A percentile compares a stretch with the other conserved stretches of the same genome.
These are phyloP conservation scores for Acacia crassicarpa DNA, from an alignment of 306 rosid genomes.

Conservation along the genomic window DNA sequence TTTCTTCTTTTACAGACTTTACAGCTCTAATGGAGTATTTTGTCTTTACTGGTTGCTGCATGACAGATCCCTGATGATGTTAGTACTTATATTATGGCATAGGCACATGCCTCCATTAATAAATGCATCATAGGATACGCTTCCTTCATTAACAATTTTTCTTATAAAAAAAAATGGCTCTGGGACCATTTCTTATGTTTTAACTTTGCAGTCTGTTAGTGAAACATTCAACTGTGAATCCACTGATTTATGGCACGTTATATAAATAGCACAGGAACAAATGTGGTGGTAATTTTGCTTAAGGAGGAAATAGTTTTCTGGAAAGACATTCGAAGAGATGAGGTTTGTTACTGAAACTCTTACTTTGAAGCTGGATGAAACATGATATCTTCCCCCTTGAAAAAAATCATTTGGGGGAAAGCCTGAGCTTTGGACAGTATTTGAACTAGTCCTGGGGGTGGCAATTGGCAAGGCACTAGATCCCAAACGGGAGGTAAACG, in stretches of 20 bases:
- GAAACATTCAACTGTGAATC: not conserved
- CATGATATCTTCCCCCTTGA: not conserved
- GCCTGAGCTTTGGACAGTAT: not conserved
- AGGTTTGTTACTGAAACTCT: not conserved
- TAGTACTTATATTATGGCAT: not conserved
- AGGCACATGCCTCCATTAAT: not conserved
- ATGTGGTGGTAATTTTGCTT: too few species aligned
- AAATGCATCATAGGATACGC: not conserved
- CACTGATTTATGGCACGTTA: not conserved
- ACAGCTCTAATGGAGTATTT: not conserved
- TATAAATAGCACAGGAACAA: too few species aligned
- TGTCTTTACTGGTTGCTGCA: slow-evolving; percentile 13
- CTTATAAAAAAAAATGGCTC: not conserved
- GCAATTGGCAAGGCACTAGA: not conserved
- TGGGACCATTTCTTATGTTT: not conserved
- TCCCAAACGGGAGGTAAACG: slow-evolving; percentile 1
- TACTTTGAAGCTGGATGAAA: not conserved
- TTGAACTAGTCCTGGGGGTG: not conserved
- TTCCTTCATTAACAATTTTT: not conserved
- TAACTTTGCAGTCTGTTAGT: not conserved
- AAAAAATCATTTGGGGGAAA: not conserved
- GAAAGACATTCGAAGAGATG: not conserved
- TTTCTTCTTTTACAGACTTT: not conserved
- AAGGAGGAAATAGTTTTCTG: not conserved
- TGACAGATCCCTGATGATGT: not conserved